A percentile compares a stretch with the other conserved stretches of the same genome.
Conservation (phyloP, 2,329 filamentous ascomycete genomes). For the Exserohilum turcica region DNA sequence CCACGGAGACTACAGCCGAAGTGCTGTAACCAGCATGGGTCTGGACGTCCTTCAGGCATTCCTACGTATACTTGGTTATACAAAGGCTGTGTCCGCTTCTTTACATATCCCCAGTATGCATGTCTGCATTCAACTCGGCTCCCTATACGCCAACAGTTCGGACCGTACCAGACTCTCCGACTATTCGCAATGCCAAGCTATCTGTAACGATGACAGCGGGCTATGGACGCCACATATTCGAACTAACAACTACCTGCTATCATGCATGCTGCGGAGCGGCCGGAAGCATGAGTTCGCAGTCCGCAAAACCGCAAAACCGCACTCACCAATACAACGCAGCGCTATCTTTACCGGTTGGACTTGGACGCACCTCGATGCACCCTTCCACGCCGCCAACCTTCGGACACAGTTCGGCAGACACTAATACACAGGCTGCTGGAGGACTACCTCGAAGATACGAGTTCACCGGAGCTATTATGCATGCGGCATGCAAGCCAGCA, state of each 20-base stretch:
- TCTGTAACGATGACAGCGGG: neutral
- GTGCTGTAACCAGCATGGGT: neutral
- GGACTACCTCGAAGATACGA: slow-evolving; percentile 3
- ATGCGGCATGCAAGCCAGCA: slow-evolving; percentile 11
- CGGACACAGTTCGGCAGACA: slow-evolving; percentile 8
- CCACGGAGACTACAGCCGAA: neutral
- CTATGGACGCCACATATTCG: too few species aligned
- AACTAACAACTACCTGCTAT: neutral
- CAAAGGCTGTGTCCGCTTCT: neutral
- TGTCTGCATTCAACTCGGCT: neutral
- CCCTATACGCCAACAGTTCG: neutral
- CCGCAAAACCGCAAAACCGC: slow-evolving; percentile 15
- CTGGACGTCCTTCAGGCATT: neutral
- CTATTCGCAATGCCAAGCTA: neutral
- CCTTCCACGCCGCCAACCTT: slow-evolving; percentile 10
- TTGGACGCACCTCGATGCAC: slow-evolving; percentile 17
- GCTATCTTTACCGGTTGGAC: slow-evolving; percentile 2
- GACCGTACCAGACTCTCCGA: neutral
- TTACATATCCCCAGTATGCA: neutral
- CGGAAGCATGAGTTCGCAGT: slow-evolving; percentile 21
- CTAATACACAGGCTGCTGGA: slow-evolving; percentile 3
- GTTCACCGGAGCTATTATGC: slow-evolving; percentile 24
- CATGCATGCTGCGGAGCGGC: slow-evolving; percentile 5
- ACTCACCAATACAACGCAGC: slow-evolving; percentile 12
- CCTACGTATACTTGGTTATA: neutral